Percentiles rank a stretch among this genome's conserved stretches.
These are phyloP conservation scores for Pseudogymnoascus destructans DNA, from an alignment of 2,329 filamentous ascomycete species.

Conservation along the genomic window DNA sequence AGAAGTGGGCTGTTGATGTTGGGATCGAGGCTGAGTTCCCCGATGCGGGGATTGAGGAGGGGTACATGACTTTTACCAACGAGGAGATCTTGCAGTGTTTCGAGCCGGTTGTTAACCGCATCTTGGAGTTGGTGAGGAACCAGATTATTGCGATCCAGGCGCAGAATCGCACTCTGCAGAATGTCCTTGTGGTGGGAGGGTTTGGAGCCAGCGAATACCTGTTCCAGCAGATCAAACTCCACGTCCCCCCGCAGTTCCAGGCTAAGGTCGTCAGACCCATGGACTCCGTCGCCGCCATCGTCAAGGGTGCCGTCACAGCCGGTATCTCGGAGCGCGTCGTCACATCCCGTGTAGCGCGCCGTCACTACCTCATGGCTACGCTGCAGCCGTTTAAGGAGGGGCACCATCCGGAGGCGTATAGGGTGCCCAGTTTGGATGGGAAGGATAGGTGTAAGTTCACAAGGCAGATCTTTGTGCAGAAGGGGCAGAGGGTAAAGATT, in stretches of 20 bases:
- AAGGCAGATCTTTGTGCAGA: conserved; percentile 94
- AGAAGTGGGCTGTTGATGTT: conserved; percentile 98
- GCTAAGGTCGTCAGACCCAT: conserved; percentile 95
- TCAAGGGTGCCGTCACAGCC: conserved; percentile 94
- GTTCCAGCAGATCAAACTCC: conserved; percentile 98
- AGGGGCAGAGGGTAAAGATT: conserved; percentile 97
- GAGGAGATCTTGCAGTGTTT: conserved; percentile 99
- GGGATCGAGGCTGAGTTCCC: conserved; percentile 97
- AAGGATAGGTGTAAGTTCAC: conserved; percentile 99
- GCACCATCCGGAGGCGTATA: conserved; percentile 95
- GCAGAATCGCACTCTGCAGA: conserved; percentile 86
- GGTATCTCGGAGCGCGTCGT: conserved; percentile 95
- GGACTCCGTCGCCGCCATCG: conserved; percentile 97
- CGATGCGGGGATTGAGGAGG: conserved; percentile 94
- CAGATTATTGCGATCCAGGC: conserved; percentile 99
- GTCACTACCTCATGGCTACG: conserved; percentile 98
- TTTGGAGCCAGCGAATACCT: conserved; percentile 98
- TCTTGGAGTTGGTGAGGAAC: conserved; percentile 88
- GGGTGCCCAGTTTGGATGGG: conserved; percentile 88
- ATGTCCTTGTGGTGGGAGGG: conserved; percentile 92
- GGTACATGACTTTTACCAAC: conserved; percentile 99
- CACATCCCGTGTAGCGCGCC: conserved; percentile 89
- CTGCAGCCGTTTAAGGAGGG: conserved; percentile 98
- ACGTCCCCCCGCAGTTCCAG: conserved; percentile 96
- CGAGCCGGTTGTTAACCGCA: conserved; percentile 93